Base-by-base conservation (phyloP, 805 yeast species). In the Spathaspora gorwiae region DNA sequence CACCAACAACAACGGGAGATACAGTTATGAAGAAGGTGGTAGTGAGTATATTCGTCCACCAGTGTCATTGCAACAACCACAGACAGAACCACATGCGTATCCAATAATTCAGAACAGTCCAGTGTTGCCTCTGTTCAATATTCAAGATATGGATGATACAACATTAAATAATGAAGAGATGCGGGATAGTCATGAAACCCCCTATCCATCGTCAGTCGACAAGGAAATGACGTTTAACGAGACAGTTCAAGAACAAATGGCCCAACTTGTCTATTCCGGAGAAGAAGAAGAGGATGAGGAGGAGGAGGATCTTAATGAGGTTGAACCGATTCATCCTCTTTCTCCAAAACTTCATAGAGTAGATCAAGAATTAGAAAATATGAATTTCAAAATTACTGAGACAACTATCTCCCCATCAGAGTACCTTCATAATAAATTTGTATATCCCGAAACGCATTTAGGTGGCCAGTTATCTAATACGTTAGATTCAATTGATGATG, bases 311-410 rank as follows among this genome's bases (percentile, higher is more conserved):
- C 19, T 7, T 8, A 15, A 14, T 29, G 32, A 34, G 5, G 35
- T 26, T 33, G 35, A 26, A 14, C 9, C 50, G 42, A 10, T 40
- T 34, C 15, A 54, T 47, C 72, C 72, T 2, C 60, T 67, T 48
- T 59, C 64, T 32, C 72, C 71, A 3, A 64, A 64, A 45, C 64
- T 46, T 30, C 71, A 66, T 45, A 52, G 50, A 4, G 54, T 67
- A 6, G 66, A 64, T 42, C 51, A 64, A 43, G 72, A 67, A 50
- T 59, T 67, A 47, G 54, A 59, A 37, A 49, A 50, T 29, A 51
- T 66, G 43, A 64, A 66, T 44, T 59, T 66, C 50, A 46, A 48
- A 33, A 46, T 54, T 12, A 30, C 35, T 2, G 33, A 41, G 31
- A 47, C 43, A 26, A 45, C 39, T 7, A 43, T 38, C 19, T 47